Conservation (phyloP, 345 rosid species). For the Linum usitatissimum region DNA sequence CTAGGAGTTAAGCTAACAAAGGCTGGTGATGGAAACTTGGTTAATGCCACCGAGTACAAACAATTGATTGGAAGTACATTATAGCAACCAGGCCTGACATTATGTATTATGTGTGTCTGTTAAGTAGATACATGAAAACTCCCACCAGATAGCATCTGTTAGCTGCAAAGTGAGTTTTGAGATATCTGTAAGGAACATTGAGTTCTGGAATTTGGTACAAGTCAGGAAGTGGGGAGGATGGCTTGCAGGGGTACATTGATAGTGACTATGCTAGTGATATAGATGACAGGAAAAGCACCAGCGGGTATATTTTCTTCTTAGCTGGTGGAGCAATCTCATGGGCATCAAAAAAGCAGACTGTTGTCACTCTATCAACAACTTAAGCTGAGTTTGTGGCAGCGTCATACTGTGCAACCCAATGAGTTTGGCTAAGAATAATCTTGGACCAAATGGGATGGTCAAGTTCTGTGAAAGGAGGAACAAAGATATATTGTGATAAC, state of each 20-base stretch:
- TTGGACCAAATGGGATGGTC: background rate
- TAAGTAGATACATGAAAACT: background rate
- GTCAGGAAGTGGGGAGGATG: background rate
- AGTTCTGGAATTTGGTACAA: background rate
- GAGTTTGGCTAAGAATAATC: background rate
- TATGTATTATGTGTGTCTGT: background rate
- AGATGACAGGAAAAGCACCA: constrained; percentile 3
- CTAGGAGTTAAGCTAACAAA: background rate
- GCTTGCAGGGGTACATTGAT: background rate
- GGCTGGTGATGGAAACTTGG: background rate
- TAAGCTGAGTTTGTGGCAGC: background rate
- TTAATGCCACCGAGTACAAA: background rate
- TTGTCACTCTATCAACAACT: background rate
- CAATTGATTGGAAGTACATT: background rate
- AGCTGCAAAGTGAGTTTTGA: background rate
- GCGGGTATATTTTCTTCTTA: background rate
- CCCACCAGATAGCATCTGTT: background rate
- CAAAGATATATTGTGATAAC: background rate
- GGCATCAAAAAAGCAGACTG: background rate
- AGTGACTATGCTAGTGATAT: background rate
- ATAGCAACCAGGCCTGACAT: background rate
- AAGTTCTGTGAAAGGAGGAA: background rate
- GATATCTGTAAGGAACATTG: background rate
- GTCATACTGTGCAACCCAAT: background rate
- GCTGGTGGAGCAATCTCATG: background rate